Conservation (phyloP, 176 grass and related monocot species). For the Hyparrhenia diplandra region DNA sequence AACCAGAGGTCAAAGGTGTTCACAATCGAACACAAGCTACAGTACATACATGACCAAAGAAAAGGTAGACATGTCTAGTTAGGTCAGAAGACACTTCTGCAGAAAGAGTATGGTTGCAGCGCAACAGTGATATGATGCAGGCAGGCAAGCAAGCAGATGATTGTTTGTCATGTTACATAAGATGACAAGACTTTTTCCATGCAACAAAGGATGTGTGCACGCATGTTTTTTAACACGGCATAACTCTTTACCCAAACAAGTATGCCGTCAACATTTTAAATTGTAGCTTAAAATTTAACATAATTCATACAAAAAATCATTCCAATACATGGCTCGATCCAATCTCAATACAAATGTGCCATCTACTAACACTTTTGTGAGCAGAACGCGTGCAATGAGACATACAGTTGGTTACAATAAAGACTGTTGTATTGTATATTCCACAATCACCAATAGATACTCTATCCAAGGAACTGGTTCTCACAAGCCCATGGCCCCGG, state of each 20-base stretch:
- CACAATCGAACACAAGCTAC: neutral
- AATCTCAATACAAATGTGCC: neutral
- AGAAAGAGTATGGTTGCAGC: neutral
- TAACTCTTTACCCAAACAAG: neutral
- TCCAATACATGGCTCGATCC: neutral
- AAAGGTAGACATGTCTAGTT: neutral
- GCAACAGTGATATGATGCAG: neutral
- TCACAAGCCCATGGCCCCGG: neutral
- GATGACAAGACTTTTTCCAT: neutral
- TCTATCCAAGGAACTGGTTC: neutral
- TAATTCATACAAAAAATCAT: neutral
- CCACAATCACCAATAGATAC: neutral
- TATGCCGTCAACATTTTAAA: neutral
- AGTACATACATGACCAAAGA: neutral
- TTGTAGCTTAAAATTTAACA: neutral
- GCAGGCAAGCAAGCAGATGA: neutral
- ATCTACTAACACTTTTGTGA: neutral
- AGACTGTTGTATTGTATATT: neutral
- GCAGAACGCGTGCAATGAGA: neutral
- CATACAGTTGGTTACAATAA: neutral
- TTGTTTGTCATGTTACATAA: neutral
- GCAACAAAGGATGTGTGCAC: neutral
- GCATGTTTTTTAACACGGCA: neutral
- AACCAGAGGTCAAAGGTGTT: neutral
- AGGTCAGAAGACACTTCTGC: neutral